phyloP scores from a whole-genome alignment of 2,329 filamentous ascomycete species.

The Neonectria hederae region DNA sequence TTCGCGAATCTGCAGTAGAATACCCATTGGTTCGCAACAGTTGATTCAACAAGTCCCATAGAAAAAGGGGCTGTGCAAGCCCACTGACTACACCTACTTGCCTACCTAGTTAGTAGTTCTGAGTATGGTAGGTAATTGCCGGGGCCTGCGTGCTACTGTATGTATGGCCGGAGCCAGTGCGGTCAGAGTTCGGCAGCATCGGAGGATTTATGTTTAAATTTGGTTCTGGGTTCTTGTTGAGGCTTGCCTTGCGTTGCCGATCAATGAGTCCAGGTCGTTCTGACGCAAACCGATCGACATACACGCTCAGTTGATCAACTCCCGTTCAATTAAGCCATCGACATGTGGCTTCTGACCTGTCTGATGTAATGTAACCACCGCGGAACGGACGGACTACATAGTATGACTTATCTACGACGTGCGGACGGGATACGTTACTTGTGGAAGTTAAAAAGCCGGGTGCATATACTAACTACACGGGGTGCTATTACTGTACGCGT shows the following conservation, averaged over 20 bases:
- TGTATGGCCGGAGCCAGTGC: slow-evolving; percentile 6
- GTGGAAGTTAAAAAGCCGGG: background rate
- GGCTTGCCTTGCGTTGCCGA: slow-evolving; percentile 10
- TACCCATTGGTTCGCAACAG: too few species aligned
- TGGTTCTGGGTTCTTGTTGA: slow-evolving; percentile 7
- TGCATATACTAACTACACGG: slow-evolving; percentile 4
- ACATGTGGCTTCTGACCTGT: slow-evolving; percentile 2
- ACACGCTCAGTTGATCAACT: slow-evolving; percentile 10
- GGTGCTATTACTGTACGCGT: background rate
- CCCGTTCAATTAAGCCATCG: slow-evolving; percentile 4
- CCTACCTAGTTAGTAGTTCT: background rate
- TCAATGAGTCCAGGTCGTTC: slow-evolving; percentile 14
- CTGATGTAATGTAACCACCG: slow-evolving; percentile 12
- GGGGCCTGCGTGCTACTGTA: background rate
- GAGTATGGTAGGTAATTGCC: background rate
- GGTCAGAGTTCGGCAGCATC: slow-evolving; percentile 22
- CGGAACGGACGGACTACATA: background rate
- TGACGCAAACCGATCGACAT: slow-evolving; percentile 11
- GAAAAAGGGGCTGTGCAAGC: slow-evolving; percentile 14
- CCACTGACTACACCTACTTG: slow-evolving; percentile 1
- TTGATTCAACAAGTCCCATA: background rate
- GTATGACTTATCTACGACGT: background rate
- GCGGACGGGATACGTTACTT: background rate
- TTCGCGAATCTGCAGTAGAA: too few species aligned
- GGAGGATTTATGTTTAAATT: slow-evolving; percentile 15